Evolutionary conservation across 805 yeast species (phyloP).

Genomic region (Groenewaldozyma tartarivorans): DNA sequence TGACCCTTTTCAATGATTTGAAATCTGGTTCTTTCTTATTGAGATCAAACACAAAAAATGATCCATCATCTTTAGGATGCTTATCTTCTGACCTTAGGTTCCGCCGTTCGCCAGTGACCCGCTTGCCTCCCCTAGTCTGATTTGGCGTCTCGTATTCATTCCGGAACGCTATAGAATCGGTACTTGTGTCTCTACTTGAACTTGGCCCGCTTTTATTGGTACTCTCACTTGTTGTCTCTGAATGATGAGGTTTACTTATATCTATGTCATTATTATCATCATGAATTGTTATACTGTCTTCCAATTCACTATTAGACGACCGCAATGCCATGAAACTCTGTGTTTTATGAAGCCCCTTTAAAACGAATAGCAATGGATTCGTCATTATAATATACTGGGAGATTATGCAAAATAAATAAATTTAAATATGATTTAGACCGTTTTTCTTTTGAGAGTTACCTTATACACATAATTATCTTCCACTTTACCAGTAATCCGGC

Average conservation of each 20-base stretch:
- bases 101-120: not conserved
- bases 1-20: not conserved
- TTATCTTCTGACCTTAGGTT: not conserved
- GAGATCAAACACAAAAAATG: conserved; percentile 5
- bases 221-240: no score
- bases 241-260: not conserved
- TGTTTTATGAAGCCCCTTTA: conserved; percentile 15
- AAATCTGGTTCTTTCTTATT: not conserved
- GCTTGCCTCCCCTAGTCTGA: no score
- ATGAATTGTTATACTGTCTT: not conserved
- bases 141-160: no score
- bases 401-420: no score
- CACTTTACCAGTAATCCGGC: no score
- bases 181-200: no score
- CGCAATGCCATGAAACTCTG: conserved; percentile 5
- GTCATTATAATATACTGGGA: no score
- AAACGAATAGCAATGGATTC: conserved; percentile 14
- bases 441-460: no score
- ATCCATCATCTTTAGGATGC: not conserved
- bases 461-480: no score
- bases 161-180: no score
- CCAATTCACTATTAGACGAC: not conserved
- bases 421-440: no score
- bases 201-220: no score
- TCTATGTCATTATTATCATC: not conserved